A percentile compares a stretch with the other conserved stretches of the same genome.
These are phyloP conservation scores for Botrytis elliptica DNA, from an alignment of 2,329 filamentous ascomycete species.

Conservation along the genomic window DNA sequence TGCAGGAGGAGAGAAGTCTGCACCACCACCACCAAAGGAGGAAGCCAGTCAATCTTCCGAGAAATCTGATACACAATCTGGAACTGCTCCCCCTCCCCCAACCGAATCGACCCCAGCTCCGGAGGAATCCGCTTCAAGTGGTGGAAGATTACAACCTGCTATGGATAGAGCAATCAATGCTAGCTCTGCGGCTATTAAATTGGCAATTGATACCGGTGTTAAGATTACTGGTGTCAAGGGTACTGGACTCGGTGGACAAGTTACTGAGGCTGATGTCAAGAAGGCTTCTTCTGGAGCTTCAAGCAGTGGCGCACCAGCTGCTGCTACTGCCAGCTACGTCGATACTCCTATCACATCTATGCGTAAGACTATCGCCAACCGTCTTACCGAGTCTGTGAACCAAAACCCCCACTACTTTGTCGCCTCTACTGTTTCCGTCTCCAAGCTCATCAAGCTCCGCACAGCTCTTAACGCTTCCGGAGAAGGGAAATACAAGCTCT, in stretches of 20 bases:
- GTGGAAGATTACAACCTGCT: conserved; percentile 76
- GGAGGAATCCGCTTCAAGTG: conserved; percentile 70
- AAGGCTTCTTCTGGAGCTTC: conserved; percentile 65
- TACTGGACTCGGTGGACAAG: conserved; percentile 77
- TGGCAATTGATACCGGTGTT: conserved; percentile 83
- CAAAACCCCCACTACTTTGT: conserved; percentile 99
- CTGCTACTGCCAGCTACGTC: conserved; percentile 68
- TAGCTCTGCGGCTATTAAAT: conserved; percentile 70
- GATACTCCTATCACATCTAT: conserved; percentile 85
- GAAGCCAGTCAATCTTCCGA: conserved; percentile 63
- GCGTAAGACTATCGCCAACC: conserved; percentile 96
- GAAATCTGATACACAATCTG: conserved; percentile 54
- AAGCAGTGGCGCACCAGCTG: conserved; percentile 52
- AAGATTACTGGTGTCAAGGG: conserved; percentile 79
- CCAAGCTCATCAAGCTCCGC: conserved; percentile 94
- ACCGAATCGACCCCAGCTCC: conserved; percentile 64
- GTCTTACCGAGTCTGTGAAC: conserved; percentile 83
- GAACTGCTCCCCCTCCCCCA: conserved; percentile 58
- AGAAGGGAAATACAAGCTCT: conserved; percentile 96
- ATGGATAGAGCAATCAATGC: conserved; percentile 80
- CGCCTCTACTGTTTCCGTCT: conserved; percentile 83
- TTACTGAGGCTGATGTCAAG: conserved; percentile 91
- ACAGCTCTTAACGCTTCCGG: conserved; percentile 85
- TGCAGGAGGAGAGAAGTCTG: conserved; percentile 77
- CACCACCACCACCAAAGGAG: conserved; percentile 63